Percentiles rank a stretch among this genome's conserved stretches.
phyloP scores from a whole-genome alignment of 2,329 filamentous ascomycete genomes.

The Geosmithia flava region DNA sequence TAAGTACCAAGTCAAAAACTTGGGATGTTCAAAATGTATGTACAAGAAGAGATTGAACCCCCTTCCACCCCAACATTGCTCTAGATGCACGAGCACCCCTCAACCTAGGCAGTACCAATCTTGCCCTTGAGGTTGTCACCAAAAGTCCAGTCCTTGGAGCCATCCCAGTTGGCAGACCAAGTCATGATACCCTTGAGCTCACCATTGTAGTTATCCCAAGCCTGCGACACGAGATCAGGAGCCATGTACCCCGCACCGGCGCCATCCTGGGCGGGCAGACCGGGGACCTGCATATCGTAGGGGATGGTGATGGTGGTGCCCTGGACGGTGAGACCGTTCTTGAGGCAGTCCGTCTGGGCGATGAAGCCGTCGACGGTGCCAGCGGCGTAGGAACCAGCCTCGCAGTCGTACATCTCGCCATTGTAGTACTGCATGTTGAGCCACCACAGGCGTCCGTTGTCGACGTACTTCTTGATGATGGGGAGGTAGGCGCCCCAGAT shows the following conservation, averaged over 20 bases:
- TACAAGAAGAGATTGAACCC: background rate
- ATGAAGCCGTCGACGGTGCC: slow-evolving; percentile 18
- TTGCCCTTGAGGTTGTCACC: slow-evolving; percentile 14
- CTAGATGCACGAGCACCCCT: too few relatives aligned
- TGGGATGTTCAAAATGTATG: too few relatives aligned
- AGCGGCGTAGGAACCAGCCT: slow-evolving; percentile 16
- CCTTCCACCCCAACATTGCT: too few relatives aligned
- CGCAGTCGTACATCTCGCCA: slow-evolving; percentile 22
- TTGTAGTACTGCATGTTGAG: slow-evolving; percentile 25
- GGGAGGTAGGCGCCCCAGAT: slow-evolving; percentile 23
- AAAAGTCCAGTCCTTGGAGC: slow-evolving; percentile 19
- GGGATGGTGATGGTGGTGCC: slow-evolving; percentile 18
- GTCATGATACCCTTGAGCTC: slow-evolving; percentile 21
- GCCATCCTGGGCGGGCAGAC: slow-evolving; percentile 19
- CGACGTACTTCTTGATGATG: slow-evolving; percentile 22
- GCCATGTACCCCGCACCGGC: slow-evolving; percentile 19
- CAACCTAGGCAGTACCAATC: background rate
- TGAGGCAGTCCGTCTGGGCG: slow-evolving; percentile 21
- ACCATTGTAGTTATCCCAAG: slow-evolving; percentile 17
- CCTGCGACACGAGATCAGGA: slow-evolving; percentile 13
- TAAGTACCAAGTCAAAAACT: too few relatives aligned
- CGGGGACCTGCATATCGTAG: slow-evolving; percentile 20
- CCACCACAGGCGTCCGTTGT: slow-evolving; percentile 22
- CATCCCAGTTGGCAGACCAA: slow-evolving; percentile 24
- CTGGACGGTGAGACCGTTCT: slow-evolving; percentile 16